Conservation (phyloP, 768 basidiomycete genomes). For the Boletus rubropictus region DNA sequence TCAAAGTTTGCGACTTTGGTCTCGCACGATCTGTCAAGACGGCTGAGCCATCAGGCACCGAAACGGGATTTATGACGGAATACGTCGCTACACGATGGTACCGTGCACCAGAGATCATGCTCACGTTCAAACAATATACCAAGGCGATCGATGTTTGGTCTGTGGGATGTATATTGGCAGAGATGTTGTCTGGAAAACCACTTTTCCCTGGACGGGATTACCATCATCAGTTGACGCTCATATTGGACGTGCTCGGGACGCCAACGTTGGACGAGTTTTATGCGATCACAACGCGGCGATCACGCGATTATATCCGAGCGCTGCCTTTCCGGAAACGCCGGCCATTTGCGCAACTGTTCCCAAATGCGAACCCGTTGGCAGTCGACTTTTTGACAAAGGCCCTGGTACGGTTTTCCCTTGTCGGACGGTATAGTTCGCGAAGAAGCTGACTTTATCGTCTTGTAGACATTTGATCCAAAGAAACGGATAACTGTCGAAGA, state of each 20-base stretch:
- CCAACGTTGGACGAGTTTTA: slow-evolving; percentile 98
- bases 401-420: slow-evolving; percentile 43
- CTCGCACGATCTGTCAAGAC: slow-evolving; percentile 86
- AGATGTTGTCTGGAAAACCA: slow-evolving; percentile 96
- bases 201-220: slow-evolving; percentile 96
- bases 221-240: slow-evolving; percentile 92
- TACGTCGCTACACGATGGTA: slow-evolving; percentile 99
- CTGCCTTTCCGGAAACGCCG: slow-evolving; percentile 87
- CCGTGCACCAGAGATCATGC: slow-evolving; percentile 98
- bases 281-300: slow-evolving; percentile 87
- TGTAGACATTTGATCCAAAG: slow-evolving; percentile 93
- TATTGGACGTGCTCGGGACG: slow-evolving; percentile 94
- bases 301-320: slow-evolving; percentile 91
- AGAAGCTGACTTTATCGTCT: neutral
- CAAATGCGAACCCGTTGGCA: slow-evolving; percentile 80
- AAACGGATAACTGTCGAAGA: slow-evolving; percentile 94
- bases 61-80: slow-evolving; percentile 91
- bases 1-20: slow-evolving; percentile 95
- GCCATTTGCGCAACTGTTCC: slow-evolving; percentile 81
- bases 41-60: slow-evolving; percentile 77
- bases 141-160: slow-evolving; percentile 92
- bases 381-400: slow-evolving; percentile 79
- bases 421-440: no score
- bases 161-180: slow-evolving; percentile 83
- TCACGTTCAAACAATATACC: slow-evolving; percentile 98